Evolutionary conservation across 306 rosid genomes (phyloP).

Genomic region (Ormosia emarginata): DNA sequence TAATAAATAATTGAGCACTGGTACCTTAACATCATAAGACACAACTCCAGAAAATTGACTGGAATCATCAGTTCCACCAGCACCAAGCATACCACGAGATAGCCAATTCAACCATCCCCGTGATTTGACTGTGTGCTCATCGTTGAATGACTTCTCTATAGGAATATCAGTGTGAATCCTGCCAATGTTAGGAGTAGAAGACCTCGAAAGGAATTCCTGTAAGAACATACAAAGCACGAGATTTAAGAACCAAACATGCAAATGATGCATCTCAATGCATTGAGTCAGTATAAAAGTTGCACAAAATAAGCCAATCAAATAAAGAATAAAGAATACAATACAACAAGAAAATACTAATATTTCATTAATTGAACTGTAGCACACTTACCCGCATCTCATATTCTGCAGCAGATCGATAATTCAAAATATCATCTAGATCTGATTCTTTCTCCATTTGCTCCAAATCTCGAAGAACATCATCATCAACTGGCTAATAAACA

Average conservation of each 20-base stretch:
- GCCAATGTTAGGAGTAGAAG: conserved; percentile 38
- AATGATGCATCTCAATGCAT: neutral
- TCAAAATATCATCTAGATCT: conserved; percentile 79
- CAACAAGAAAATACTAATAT: neutral
- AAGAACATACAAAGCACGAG: neutral
- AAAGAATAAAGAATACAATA: conserved; percentile 3
- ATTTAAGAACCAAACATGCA: conserved; percentile 17
- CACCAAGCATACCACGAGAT: conserved; percentile 98
- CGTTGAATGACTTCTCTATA: conserved; percentile 51
- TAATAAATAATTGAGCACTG: neutral
- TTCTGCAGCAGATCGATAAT: conserved; percentile 82
- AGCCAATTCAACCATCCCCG: conserved; percentile 97
- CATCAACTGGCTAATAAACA: conserved; percentile 69
- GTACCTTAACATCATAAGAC: conserved; percentile 91
- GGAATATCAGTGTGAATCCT: conserved; percentile 26
- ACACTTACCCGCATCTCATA: conserved; percentile 68
- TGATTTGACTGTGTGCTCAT: conserved; percentile 62
- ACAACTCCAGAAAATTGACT: conserved; percentile 95
- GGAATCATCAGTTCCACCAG: conserved; percentile 95
- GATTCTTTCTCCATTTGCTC: conserved; percentile 91
- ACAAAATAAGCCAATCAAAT: conserved; percentile 9
- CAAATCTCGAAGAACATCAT: conserved; percentile 55
- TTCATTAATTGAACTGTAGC: conserved; percentile 13
- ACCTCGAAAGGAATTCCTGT: conserved; percentile 57
- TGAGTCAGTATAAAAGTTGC: neutral